Evolutionary conservation across 257 asterid species (phyloP), one percentile per base, ranked within the genome.

Genomic region (Ballota nigra): DNA sequence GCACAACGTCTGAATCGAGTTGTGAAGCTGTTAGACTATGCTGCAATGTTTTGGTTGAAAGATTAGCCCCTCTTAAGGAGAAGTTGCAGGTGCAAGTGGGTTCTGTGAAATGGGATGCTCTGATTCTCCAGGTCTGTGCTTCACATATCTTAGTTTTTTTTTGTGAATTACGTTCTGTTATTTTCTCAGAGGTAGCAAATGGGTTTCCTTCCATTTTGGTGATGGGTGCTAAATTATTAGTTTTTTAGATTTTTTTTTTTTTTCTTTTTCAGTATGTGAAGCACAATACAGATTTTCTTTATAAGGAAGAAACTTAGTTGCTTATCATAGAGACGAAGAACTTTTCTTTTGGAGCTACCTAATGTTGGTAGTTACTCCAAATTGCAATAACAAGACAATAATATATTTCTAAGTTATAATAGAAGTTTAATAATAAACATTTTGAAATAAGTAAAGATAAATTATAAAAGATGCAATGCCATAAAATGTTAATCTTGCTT

Each of bases 1-100:
- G 76, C 76, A 71, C 69, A 1, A 61, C 76, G 6, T 71, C 76
- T 13, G 69, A 61, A 19, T 71, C 69, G 20, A 71, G 76, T 22
- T 60, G 76, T 61, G 76, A 28, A 31, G 76, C 69, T 60, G 69
- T 71, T 20, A 61, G 52, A 33, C 69, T 71, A 2, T 71, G 76
- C 69, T 71, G 76, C 43, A 47, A 52, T 22, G 13, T 61, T 33
- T 61, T 71, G 69, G 76, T 71, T 19, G 69, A 71, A n/a, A 47
- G 76, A 47, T 43, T 71, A 29, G 52, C 53, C 23, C 69, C 76
- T 47, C 63, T 71, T 8, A 71, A 71, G 52, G 76, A 71, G 18
- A 71, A 31, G 40, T 19, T 71, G 57, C 66, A 38, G 34, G 57
- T 40, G 1, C 29, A 23, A 40, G 57, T 7, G 26, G 76, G 69